Evolutionary conservation across 2,329 filamentous ascomycete genomes (phyloP), one percentile per base, ranked within the genome.

Genomic region (Colletotrichum viniferum): DNA sequence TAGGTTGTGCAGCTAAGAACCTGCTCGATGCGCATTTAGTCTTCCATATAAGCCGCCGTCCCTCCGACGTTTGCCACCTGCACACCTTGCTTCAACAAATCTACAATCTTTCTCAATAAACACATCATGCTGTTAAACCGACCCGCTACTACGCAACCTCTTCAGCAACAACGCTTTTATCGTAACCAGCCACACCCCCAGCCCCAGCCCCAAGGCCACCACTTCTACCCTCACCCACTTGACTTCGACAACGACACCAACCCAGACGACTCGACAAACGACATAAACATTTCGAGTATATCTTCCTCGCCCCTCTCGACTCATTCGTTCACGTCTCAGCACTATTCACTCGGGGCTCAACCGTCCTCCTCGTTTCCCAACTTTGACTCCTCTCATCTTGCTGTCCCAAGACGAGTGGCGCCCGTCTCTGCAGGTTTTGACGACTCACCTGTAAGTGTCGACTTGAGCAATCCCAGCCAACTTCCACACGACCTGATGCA

Each of bases 401-500:
- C 72, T 5, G 48, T 66, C 21, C 73, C 71, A 63, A 24, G 66
- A 70, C 26, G 30, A 72, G 21, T 72, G 61, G 28, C 36, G n/a
- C 63, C 34, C 34, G 70, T 18, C 30, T 8, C 69, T 18, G 69
- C 74, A 48, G 65, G 55, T n/a, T 68, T 71, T 14, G 65, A 70
- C 30, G n/a, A 65, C 13, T 67, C 63, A 18, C 71, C 71, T 1
- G 28, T 69, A 52, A 69, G 43, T n/a, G 43, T 48, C 18, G 43
- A 55, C 21, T 30, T 67, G 6, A 61, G 16, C 13, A 71, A 38
- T 30, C 7, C 24, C 5, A 67, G 21, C 28, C 55, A 71, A 9
- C 21, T 69, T 6, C 56, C 72, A 9, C 66, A 78, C 68, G 80
- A 82, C 65, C 80, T 83, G 38, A 86, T 87, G 86, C 85, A 86